Evolutionary conservation across 805 yeast species (phyloP), one percentile per base, ranked within the genome.

Genomic region (Jamesozyma piceae): DNA sequence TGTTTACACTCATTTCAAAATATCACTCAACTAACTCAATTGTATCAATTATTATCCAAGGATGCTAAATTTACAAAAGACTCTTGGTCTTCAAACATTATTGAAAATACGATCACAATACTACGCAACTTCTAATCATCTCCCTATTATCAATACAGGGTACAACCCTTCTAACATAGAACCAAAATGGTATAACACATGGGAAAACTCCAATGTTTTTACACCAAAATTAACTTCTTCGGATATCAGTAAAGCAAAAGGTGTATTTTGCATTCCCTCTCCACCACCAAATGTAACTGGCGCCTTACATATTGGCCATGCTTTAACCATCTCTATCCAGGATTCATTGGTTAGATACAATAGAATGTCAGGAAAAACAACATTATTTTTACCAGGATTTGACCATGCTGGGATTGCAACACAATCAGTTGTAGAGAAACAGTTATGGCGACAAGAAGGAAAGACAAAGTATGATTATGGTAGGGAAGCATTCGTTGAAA

Each of bases 281-380:
- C 97, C 97, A 24, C 98, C 98, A 46, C 97, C 97, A 58, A 90
- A 90, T 64, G 94, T 92, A 49, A 90, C 98, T 33, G 97, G 98
- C 66, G 96, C 97, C 33, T 74, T 90, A 51, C 98, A 90, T 66
- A 90, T 90, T 64, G 98, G 98, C 52, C 97, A 92, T 65, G 97
- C 97, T 18, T 74, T 90, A 61, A 92, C 97, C 6, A 83, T 88
- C 45, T 72, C 97, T 24, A 80, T 90, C 57, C 97, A 90, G 70
- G 98, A 90, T 63, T 65, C 96, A 14, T 75, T 90, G 60, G 79
- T 88, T 50, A 77, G 98, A 65, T 90, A 76, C 72, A 78, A 92
- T 73, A 82, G 97, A 70, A 92, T 90, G 97, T 80, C 78, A 65
- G 97, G 97, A 37, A 85, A 85, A 65, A 87, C 97, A 42, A 88